Conservation (phyloP, 106 monocot genomes). For the Dendrobium nobile region DNA sequence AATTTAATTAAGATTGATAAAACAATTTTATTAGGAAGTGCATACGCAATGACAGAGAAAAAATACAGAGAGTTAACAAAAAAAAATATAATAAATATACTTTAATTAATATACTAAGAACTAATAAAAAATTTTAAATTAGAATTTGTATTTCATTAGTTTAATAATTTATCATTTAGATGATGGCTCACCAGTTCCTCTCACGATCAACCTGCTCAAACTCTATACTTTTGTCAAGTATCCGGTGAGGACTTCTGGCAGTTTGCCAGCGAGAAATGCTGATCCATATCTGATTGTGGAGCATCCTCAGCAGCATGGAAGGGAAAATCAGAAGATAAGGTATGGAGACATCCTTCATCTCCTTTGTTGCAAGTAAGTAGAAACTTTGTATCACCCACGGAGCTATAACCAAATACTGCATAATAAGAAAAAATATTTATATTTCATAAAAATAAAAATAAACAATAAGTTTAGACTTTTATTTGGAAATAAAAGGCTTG, state of each 20-base stretch:
- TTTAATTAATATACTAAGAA: no score
- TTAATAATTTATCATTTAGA: no score
- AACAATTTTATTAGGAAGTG: no score
- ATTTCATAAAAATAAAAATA: no score
- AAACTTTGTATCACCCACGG: conserved; percentile 37
- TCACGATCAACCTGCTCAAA: conserved; percentile 77
- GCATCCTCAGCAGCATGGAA: conserved; percentile 13
- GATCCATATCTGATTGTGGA: conserved; percentile 60
- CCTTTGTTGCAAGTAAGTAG: conserved; percentile 15
- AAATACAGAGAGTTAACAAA: no score
- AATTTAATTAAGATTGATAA: no score
- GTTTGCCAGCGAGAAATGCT: conserved; percentile 51
- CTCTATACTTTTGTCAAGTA: conserved; percentile 47
- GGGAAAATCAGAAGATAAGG: conserved; percentile 9
- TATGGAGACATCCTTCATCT: neutral
- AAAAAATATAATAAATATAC: no score
- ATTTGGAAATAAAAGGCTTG: no score
- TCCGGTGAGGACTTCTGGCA: conserved; percentile 44
- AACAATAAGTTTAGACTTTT: no score
- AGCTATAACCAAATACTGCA: conserved; percentile 47
- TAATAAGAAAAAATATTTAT: neutral
- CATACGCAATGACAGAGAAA: no score
- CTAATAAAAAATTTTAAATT: no score
- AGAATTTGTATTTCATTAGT: no score
- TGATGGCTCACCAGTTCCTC: conserved; percentile 35